These are phyloP conservation scores for Daldinia caldariorum DNA, from an alignment of 495 filamentous ascomycete species.

Conservation along the genomic window DNA sequence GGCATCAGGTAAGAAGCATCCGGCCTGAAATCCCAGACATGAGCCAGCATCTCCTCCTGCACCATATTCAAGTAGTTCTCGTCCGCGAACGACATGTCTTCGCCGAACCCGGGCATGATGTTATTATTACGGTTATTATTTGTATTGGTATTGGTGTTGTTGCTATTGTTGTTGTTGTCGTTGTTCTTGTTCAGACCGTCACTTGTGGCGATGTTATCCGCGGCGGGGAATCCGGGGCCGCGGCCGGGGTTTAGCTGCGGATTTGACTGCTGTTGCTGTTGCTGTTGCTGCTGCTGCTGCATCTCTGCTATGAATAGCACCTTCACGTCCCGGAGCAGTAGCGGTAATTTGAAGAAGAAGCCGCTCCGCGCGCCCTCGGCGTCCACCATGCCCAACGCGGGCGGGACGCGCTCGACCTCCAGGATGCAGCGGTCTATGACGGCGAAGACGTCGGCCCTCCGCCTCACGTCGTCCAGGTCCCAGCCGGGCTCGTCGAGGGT, in stretches of 20 bases:
- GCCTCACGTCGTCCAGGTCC: constrained; percentile 38
- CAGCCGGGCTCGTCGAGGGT: constrained; percentile 49
- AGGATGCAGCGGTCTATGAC: constrained; percentile 34
- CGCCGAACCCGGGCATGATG: constrained; percentile 4
- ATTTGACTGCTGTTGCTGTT: not conserved
- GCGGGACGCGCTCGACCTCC: constrained; percentile 18
- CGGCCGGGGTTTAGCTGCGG: not conserved
- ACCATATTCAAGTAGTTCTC: constrained; percentile 28
- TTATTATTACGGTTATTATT: no score
- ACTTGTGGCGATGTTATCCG: not conserved
- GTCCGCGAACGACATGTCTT: constrained; percentile 13
- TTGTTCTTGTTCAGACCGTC: not conserved
- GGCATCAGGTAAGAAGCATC: constrained; percentile 29
- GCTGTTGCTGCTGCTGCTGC: not conserved
- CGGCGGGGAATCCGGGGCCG: not conserved
- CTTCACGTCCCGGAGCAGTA: constrained; percentile 27
- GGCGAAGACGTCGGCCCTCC: constrained; percentile 33
- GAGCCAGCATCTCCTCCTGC: constrained; percentile 25
- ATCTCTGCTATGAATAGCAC: constrained; percentile 36
- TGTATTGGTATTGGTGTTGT: no score
- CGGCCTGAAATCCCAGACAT: constrained; percentile 28
- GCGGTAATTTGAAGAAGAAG: constrained; percentile 33
- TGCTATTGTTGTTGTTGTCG: no score
- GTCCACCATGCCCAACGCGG: constrained; percentile 24
- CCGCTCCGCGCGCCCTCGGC: constrained; percentile 29